Evolutionary conservation across 202 grass and related monocot species (phyloP), one percentile per base, ranked within the genome.

Genomic region (Saccharum hybrid): DNA sequence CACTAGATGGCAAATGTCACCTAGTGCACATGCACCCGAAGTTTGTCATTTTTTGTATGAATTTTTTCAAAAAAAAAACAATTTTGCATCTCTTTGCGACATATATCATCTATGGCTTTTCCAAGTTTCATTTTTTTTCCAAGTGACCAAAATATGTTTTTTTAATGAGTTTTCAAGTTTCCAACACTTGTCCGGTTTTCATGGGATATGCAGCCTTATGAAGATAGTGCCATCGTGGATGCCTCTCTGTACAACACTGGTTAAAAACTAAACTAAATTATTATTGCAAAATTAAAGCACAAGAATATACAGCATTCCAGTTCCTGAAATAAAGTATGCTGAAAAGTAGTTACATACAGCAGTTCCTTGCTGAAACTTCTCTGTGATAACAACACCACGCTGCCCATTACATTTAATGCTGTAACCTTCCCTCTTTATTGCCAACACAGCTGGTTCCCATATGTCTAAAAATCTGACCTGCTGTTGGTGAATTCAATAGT

Each of bases 361-460:
- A 75, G 89, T 94, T 69, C 65, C 83, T 89, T 92, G 83, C 75
- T 94, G 88, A 78, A 98, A 96, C 78, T 98, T 98, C 71, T 95
- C 93, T 51, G 82, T 85, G 72, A 92, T 84, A 81, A 98, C 81
- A 84, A 87, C 81, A 82, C 96, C 93, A 81, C 92, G 87, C 43
- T 90, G 93, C 9, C 93, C 91, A 39, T 78, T 94, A 66, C 89
- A 96, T 85, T 96, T 98, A 79, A 98, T 98, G 75, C 88, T 98
- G 81, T 90, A 98, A 68, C 91, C 93, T 85, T 98, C 91, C 73
- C 84, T 90, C 79, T 96, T 98, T 89, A 98, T 90, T 68, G 91
- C 87, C 86, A 98, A 82, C 79, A 96, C 84, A 90, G 96, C 92
- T 45, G 85, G 83, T 59, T 98, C 96, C 96, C 96, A 98, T 90